A percentile compares a stretch with the other conserved stretches of the same genome.
Conservation (phyloP, 2,329 filamentous ascomycete species). For the Chrysoporthe puriensis region DNA sequence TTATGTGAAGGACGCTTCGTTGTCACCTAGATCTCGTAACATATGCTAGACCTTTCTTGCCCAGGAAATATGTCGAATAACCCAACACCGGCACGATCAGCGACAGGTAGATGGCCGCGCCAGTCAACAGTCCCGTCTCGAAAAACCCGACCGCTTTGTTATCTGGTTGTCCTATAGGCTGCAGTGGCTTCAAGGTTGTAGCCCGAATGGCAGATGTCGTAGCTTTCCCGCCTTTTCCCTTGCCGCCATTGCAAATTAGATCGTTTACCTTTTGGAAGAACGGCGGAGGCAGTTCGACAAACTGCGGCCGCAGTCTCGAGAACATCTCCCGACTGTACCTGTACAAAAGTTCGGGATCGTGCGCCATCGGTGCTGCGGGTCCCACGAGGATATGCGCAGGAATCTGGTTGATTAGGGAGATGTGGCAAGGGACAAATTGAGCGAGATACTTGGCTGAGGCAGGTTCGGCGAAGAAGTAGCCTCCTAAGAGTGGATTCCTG, state of each 20-base stretch:
- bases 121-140: conserved; percentile 49
- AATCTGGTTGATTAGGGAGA: conserved; percentile 61
- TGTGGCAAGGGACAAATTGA: conserved; percentile 56
- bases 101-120: conserved; percentile 36
- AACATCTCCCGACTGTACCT: conserved; percentile 51
- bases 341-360: conserved; percentile 33
- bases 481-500: conserved; percentile 30
- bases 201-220: conserved; percentile 30
- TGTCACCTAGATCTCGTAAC: conserved; percentile 9
- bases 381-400: conserved; percentile 55
- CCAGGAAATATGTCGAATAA: conserved; percentile 28
- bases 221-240: conserved; percentile 21
- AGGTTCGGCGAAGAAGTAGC: conserved; percentile 34
- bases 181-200: conserved; percentile 36
- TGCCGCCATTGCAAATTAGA: conserved; percentile 30
- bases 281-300: conserved; percentile 35
- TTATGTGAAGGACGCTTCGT: neutral
- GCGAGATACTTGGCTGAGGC: conserved; percentile 59
- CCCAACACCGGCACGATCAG: conserved; percentile 30
- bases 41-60: conserved; percentile 28
- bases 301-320: conserved; percentile 48
- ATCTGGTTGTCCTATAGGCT: conserved; percentile 39
- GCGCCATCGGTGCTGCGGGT: conserved; percentile 40
- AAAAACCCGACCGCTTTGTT: conserved; percentile 48
- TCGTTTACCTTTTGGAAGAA: conserved; percentile 29